A percentile compares a stretch with the other conserved stretches of the same genome.
phyloP scores from a whole-genome alignment of 805 yeast genomes.

The Dipodascus geniculatus region DNA sequence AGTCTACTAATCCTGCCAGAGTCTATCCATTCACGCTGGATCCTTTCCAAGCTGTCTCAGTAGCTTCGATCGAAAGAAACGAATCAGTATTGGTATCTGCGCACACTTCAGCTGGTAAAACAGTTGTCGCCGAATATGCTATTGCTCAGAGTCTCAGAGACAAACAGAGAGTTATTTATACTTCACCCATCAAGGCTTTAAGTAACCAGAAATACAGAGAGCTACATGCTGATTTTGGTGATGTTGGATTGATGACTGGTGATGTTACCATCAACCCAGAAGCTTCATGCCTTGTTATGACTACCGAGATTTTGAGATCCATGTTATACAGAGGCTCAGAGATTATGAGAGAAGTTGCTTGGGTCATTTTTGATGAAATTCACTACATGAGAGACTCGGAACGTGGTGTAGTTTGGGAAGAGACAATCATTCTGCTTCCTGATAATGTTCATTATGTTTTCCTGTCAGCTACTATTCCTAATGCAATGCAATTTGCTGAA shows the following conservation, averaged over 20 bases:
- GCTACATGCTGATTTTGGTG: constrained; percentile 83
- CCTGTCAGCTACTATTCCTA: constrained; percentile 92
- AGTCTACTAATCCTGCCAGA: constrained; percentile 67
- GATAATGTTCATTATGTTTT: constrained; percentile 93
- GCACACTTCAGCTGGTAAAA: constrained; percentile 94
- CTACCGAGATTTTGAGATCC: constrained; percentile 92
- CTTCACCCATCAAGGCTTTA: constrained; percentile 91
- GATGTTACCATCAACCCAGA: constrained; percentile 98
- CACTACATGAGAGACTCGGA: constrained; percentile 97
- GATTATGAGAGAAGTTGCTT: constrained; percentile 96
- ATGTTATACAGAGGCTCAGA: constrained; percentile 98
- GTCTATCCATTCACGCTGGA: constrained; percentile 87
- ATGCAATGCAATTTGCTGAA: constrained; percentile 96
- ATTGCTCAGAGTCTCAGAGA: constrained; percentile 89
- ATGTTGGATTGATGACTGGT: constrained; percentile 98
- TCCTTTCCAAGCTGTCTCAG: constrained; percentile 95
- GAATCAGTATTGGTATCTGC: constrained; percentile 96
- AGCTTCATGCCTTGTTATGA: constrained; percentile 97
- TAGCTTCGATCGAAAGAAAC: constrained; percentile 88
- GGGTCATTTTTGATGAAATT: constrained; percentile 97
- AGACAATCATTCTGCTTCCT: constrained; percentile 88
- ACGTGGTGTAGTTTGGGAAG: constrained; percentile 99
- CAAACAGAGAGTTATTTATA: constrained; percentile 87
- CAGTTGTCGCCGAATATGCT: constrained; percentile 95
- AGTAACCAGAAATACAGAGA: constrained; percentile 93